phyloP scores from a whole-genome alignment of 371 early-diverging fungal genomes.

The Hamiltosporidium tvaerminnensis region DNA sequence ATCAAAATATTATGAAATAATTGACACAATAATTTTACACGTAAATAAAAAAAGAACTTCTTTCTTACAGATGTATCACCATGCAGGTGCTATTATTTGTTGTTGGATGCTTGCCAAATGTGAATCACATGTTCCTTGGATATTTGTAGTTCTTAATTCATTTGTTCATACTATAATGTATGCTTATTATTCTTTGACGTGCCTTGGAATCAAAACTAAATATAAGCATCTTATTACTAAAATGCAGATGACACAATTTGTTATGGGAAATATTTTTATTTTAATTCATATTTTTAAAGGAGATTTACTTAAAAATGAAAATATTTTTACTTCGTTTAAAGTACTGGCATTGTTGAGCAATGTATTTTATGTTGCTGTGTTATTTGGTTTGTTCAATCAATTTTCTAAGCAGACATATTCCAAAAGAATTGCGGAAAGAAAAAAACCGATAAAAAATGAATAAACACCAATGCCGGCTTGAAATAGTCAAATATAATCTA shows the following conservation, averaged over 20 bases:
- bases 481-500: too few relatives aligned
- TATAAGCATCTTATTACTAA: conserved; percentile 33
- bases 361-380: not conserved
- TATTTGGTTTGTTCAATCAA: not conserved
- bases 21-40: conserved; percentile 34
- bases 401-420: not conserved
- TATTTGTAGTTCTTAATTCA: conserved; percentile 38
- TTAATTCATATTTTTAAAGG: not conserved
- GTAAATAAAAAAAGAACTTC: conserved; percentile 20
- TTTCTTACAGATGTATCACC: conserved; percentile 43
- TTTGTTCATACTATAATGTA: conserved; percentile 44
- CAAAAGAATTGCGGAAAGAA: too few relatives aligned
- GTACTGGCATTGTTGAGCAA: too few relatives aligned
- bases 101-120: conserved; percentile 26
- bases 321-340: too few relatives aligned
- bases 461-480: too few relatives aligned
- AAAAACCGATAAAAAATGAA: too few relatives aligned
- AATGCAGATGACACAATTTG: conserved; percentile 41
- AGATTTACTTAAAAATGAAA: too few relatives aligned
- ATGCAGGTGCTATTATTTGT: conserved; percentile 39
- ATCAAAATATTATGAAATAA: conserved; percentile 33
- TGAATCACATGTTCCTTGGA: conserved; percentile 29
- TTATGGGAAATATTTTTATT: conserved; percentile 10
- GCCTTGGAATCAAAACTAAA: conserved; percentile 19
- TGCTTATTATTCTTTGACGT: conserved; percentile 28